Evolutionary conservation across 768 basidiomycete genomes (phyloP), one percentile per base, ranked within the genome.

Genomic region (Psilocybe subaeruginosa): DNA sequence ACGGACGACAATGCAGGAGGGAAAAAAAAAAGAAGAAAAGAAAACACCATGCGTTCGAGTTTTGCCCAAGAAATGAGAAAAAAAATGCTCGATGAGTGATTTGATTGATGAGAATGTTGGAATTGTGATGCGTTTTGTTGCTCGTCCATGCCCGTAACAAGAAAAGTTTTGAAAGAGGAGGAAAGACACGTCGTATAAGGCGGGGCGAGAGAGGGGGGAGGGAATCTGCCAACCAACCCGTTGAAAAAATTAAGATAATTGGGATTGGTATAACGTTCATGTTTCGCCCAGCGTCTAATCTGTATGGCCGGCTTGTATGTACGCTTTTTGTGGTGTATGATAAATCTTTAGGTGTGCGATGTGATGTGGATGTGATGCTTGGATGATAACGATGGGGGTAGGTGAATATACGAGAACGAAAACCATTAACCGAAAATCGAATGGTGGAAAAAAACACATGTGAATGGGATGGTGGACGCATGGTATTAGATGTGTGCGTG

Each of bases 271-370:
- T 65, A 61, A 62, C 46, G 58, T 47, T 19, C 33, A 23, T 29
- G 43, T 56, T 23, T 60, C 63, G 65, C 61, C 67, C 63, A 23
- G 63, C 64, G 63, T 68, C 67, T 67, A 66, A 57, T 58, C 54
- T 66, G 63, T 67, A 62, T 67, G 66, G 63, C 55, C 56, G 61
- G 61, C 60, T 62, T 58, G 59, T 54, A 60, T 62, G 63, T 54
- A 62, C 49, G 61, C 59, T 57, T 14, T 39, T 39, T 61, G 60
- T 62, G 54, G 65, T 54, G 66, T 64, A 68, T 63, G 64, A 68
- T 68, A 58, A 62, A 57, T 57, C 54, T 59, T 43, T 59, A 46
- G 54, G 47, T 56, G 54, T 39, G 37, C 64, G 55, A 62, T 56
- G 37, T 56, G 53, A 45, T 56, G 54, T 39, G 14, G 37, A 39